Base-by-base conservation (phyloP, 2,329 filamentous ascomycete species). In the Parastagonospora nodorum region DNA sequence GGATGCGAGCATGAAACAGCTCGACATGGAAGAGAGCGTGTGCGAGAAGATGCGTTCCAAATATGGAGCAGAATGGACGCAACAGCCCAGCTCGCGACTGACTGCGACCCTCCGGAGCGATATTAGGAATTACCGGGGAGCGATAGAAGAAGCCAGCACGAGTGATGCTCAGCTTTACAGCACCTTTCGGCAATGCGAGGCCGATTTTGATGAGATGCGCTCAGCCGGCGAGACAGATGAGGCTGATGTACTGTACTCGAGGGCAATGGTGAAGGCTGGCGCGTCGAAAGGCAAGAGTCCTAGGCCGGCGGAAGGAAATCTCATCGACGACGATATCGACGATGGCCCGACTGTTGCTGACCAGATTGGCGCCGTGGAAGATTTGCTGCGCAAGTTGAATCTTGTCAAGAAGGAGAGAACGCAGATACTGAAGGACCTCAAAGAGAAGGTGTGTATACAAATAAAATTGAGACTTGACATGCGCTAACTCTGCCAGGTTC, bases 1-100 rank as follows among this genome's bases (percentile, higher is more conserved):
- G 48, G 92, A 97, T 49, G 84, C 84, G 50, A 90, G 90, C 63
- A 86, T 87, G 48, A 96, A 96, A 71, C 89, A 95, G 66, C 77
- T 99, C 36, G 94, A 99, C 61, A 92, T 94, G 86, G 94, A 99
- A 73, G 95, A 97, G 76, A 95, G 90, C 48, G 90, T 97, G 0
- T 99, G 94, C 72, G 94, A 99, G 74, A 99, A 97, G 80, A 99
- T 99, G 94, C 85, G 94, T 40, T 95, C 92, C 10, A 99, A 99
- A 72, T 97, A 97, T 71, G 92, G 93, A 48, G 83, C 82, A 27
- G 93, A 97, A 47, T 99, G 94, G 94, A 96, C 91, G 14, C 94
- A 99, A 67, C 94, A 99, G 67, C 94, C 94, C 9, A 97, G 93
- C 70, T 90, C 90, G 29, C 83, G 90, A 49, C 82, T 99, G 35